phyloP scores from a whole-genome alignment of 2,329 filamentous ascomycete genomes.

The Cladosporium sp. region DNA sequence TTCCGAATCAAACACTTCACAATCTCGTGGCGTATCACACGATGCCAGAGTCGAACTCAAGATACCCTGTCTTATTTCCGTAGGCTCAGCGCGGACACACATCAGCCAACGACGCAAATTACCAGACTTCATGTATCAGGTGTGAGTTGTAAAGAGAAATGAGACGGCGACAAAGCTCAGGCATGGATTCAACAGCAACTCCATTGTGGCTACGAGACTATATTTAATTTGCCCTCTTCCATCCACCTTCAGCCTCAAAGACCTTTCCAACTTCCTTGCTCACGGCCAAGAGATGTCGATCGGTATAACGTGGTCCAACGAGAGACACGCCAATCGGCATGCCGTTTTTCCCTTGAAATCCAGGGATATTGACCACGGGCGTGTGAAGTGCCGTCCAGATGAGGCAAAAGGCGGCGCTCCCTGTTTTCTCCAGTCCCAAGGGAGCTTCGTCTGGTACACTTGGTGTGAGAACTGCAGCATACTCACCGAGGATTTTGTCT shows the following conservation, averaged over 20 bases:
- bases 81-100: too few species aligned
- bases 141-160: too few species aligned
- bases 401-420: slow-evolving; percentile 49
- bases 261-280: slow-evolving; percentile 39
- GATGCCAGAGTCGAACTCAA: too few species aligned
- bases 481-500: slow-evolving; percentile 49
- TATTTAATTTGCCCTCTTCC: not conserved
- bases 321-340: slow-evolving; percentile 58
- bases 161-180: too few species aligned
- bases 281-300: slow-evolving; percentile 39
- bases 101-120: too few species aligned
- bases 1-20: too few species aligned
- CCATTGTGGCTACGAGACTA: too few species aligned
- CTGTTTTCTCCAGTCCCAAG: slow-evolving; percentile 49
- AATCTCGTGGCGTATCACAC: too few species aligned
- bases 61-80: too few species aligned
- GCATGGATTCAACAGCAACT: too few species aligned
- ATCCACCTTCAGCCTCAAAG: slow-evolving; percentile 38
- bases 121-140: too few species aligned
- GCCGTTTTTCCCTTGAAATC: slow-evolving; percentile 52
- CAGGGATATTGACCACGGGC: slow-evolving; percentile 61
- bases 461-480: slow-evolving; percentile 54
- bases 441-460: slow-evolving; percentile 59
- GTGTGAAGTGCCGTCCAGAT: slow-evolving; percentile 52
- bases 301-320: slow-evolving; percentile 44